phyloP scores from a whole-genome alignment of 202 grass and related monocot species.

The Bolboschoenoplectus hybrid region DNA sequence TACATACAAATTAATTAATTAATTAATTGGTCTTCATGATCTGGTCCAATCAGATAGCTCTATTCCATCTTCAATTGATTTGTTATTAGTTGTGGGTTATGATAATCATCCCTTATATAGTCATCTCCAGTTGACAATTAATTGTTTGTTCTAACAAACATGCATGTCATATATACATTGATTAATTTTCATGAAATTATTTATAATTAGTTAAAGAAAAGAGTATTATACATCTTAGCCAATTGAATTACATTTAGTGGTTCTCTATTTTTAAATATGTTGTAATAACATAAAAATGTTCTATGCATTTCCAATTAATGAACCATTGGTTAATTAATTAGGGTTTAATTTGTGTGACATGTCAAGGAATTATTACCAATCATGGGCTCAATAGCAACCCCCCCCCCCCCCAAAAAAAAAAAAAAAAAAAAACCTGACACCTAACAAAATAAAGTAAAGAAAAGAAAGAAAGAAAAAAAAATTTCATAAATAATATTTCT shows the following conservation, averaged over 20 bases:
- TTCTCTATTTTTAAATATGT: too few relatives aligned
- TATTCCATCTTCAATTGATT: constrained; percentile 3
- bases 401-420: not conserved
- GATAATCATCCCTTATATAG: not conserved
- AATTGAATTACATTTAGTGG: too few relatives aligned
- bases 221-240: too few relatives aligned
- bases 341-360: too few relatives aligned
- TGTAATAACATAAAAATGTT: too few relatives aligned
- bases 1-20: constrained; percentile 23
- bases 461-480: not conserved
- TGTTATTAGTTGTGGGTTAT: not conserved
- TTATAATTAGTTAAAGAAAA: too few relatives aligned
- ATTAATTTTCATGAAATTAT: not conserved
- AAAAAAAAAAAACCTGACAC: not conserved
- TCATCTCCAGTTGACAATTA: not conserved
- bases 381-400: too few relatives aligned
- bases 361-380: too few relatives aligned
- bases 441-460: not conserved
- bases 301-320: too few relatives aligned
- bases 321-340: too few relatives aligned
- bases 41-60: not conserved
- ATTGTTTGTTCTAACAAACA: not conserved
- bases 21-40: constrained; percentile 26
- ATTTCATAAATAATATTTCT: not conserved
- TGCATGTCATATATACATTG: not conserved